These are phyloP conservation scores for Chenopodium album DNA, from an alignment of 148 eudicot genomes.

Conservation along the genomic window DNA sequence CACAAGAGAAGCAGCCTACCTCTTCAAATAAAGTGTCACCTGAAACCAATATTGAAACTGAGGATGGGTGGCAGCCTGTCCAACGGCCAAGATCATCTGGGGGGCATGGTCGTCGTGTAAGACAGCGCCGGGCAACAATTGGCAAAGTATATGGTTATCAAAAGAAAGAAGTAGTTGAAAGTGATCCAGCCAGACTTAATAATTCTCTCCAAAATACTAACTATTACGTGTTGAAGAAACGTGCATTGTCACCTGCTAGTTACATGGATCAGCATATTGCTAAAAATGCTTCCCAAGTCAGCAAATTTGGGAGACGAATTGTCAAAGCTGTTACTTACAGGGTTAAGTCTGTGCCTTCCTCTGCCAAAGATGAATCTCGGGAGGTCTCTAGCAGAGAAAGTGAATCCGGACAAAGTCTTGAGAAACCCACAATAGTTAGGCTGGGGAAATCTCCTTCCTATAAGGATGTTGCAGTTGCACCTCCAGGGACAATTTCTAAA, in stretches of 20 bases:
- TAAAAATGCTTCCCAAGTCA: conserved; percentile 45
- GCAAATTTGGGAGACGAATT: conserved; percentile 77
- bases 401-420: conserved; percentile 46
- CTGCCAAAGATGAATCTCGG: conserved; percentile 38
- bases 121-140: conserved; percentile 60
- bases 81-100: conserved; percentile 91
- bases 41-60: conserved; percentile 69
- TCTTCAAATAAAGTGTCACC: conserved; percentile 36
- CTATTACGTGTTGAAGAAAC: conserved; percentile 73
- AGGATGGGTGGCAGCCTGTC: conserved; percentile 96
- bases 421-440: conserved; percentile 71
- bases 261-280: conserved; percentile 56
- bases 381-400: conserved; percentile 46
- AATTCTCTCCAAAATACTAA: conserved; percentile 53
- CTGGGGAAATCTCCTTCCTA: conserved; percentile 96
- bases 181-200: conserved; percentile 52
- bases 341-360: conserved; percentile 74
- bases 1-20: conserved; percentile 25
- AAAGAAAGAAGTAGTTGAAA: conserved; percentile 72
- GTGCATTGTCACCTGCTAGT: conserved; percentile 58
- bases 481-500: conserved; percentile 84
- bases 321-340: conserved; percentile 80
- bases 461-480: conserved; percentile 97
- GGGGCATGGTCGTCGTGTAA: conserved; percentile 62
- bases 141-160: conserved; percentile 67